Evolutionary conservation across 2,329 filamentous ascomycete species (phyloP).

Genomic region (Blumeria graminis): DNA sequence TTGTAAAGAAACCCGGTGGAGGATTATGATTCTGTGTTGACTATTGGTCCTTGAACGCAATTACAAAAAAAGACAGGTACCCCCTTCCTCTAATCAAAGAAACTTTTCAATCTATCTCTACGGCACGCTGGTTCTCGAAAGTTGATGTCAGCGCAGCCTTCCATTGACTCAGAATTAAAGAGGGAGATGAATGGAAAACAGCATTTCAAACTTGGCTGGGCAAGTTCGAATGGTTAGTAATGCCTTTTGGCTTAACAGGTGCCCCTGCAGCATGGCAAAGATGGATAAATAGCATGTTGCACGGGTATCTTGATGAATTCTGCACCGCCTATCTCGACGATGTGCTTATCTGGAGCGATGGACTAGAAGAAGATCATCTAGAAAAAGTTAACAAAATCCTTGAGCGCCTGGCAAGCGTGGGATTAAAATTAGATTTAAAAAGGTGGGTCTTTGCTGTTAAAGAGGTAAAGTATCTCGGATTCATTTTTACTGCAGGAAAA

Average conservation of each 20-base stretch:
- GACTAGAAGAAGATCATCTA: not conserved
- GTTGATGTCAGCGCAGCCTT: not conserved
- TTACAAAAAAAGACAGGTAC: not conserved
- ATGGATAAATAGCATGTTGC: not conserved
- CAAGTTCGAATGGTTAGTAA: not conserved
- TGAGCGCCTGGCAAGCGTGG: not conserved
- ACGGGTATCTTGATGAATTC: not conserved
- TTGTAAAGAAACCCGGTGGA: not conserved
- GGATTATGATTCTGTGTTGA: not conserved
- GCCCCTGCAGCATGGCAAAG: not conserved
- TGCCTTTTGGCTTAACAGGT: not conserved
- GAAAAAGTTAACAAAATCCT: not conserved
- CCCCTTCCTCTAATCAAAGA: not conserved
- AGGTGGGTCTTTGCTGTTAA: not conserved
- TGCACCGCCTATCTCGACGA: not conserved
- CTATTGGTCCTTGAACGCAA: not conserved
- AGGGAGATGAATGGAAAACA: not conserved
- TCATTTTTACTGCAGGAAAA: not conserved
- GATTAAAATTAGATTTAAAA: not conserved
- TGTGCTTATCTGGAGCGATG: not conserved
- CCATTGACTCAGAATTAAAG: not conserved
- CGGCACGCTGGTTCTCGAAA: not conserved
- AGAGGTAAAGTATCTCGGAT: not conserved
- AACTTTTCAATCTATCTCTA: not conserved
- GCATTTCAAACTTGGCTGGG: not conserved